Percentiles rank a stretch among this genome's conserved stretches.
Evolutionary conservation across 805 yeast genomes (phyloP).

Genomic region (Limtongozyma cylindracea): DNA sequence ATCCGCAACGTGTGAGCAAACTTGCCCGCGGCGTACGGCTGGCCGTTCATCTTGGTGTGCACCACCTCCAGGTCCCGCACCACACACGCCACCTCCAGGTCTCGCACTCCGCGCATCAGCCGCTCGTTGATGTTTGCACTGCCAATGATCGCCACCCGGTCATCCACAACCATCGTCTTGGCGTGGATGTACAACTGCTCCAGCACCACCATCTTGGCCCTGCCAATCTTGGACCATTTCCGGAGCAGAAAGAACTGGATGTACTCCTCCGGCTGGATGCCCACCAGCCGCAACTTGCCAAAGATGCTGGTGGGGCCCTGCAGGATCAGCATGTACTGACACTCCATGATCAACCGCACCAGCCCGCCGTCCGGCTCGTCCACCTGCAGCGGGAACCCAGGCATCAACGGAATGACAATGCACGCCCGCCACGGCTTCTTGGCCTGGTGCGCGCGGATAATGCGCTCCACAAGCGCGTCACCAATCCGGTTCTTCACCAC

Average conservation of each 20-base stretch:
- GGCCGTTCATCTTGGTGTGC: constrained; percentile 54
- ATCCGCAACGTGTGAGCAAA: constrained; percentile 79
- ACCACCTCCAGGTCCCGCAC: constrained; percentile 64
- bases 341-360: constrained; percentile 89
- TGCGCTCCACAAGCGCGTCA: constrained; percentile 93
- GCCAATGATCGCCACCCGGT: constrained; percentile 80
- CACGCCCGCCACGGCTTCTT: constrained; percentile 73
- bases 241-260: constrained; percentile 80
- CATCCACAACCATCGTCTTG: constrained; percentile 79
- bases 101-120: constrained; percentile 84
- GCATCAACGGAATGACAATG: constrained; percentile 85
- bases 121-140: constrained; percentile 95
- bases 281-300: constrained; percentile 52
- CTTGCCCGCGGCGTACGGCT: constrained; percentile 56
- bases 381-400: constrained; percentile 87
- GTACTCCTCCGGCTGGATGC: constrained; percentile 75
- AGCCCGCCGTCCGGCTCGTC: constrained; percentile 86
- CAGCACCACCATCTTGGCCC: constrained; percentile 43
- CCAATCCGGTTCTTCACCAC: constrained; percentile 76
- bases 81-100: constrained; percentile 81
- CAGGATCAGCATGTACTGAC: constrained; percentile 83
- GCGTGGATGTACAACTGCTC: constrained; percentile 92
- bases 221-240: constrained; percentile 89
- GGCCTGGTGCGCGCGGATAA: constrained; percentile 63
- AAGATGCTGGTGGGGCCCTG: constrained; percentile 76